A percentile compares a stretch with the other conserved stretches of the same genome.
These are phyloP conservation scores for Parietichytrium sp. DNA, from an alignment of 108 stramenopile genomes.

Conservation along the genomic window DNA sequence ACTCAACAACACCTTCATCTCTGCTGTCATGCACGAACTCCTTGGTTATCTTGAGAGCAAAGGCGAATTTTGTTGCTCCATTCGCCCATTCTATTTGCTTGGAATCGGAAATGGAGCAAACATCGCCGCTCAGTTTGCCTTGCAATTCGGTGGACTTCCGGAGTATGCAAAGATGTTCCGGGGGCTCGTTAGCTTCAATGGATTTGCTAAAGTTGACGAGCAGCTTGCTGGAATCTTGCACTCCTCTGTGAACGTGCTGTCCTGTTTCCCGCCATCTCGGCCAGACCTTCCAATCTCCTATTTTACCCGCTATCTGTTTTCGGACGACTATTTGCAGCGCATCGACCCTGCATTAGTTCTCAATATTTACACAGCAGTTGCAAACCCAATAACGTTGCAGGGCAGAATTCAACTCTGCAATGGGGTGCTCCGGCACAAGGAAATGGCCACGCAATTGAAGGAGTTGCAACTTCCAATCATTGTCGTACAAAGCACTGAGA, in stretches of 20 bases:
- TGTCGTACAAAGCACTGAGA: constrained; percentile 57
- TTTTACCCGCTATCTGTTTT: constrained; percentile 58
- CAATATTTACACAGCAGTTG: constrained; percentile 63
- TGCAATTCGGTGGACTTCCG: constrained; percentile 31
- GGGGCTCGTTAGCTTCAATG: constrained; percentile 56
- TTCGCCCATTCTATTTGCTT: constrained; percentile 55
- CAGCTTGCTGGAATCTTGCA: constrained; percentile 63
- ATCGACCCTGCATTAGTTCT: constrained; percentile 57
- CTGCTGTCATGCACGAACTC: constrained; percentile 58
- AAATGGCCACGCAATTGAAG: constrained; percentile 46
- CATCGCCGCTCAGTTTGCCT: constrained; percentile 56
- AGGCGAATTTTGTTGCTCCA: constrained; percentile 50
- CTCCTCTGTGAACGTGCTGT: constrained; percentile 53
- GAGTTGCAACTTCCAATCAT: constrained; percentile 47
- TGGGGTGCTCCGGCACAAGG: constrained; percentile 52
- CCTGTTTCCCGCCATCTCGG: constrained; percentile 54
- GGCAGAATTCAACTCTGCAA: constrained; percentile 48
- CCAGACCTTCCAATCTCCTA: constrained; percentile 63
- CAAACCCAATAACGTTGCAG: constrained; percentile 58
- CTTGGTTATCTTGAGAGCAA: constrained; percentile 53
- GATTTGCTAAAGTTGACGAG: constrained; percentile 54
- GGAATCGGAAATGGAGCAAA: constrained; percentile 58
- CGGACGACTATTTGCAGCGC: constrained; percentile 55
- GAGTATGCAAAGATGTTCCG: constrained; percentile 48
- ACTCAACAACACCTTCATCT: constrained; percentile 56